phyloP scores from a whole-genome alignment of 164 flowering plant species.

The Aristolochia californica region DNA sequence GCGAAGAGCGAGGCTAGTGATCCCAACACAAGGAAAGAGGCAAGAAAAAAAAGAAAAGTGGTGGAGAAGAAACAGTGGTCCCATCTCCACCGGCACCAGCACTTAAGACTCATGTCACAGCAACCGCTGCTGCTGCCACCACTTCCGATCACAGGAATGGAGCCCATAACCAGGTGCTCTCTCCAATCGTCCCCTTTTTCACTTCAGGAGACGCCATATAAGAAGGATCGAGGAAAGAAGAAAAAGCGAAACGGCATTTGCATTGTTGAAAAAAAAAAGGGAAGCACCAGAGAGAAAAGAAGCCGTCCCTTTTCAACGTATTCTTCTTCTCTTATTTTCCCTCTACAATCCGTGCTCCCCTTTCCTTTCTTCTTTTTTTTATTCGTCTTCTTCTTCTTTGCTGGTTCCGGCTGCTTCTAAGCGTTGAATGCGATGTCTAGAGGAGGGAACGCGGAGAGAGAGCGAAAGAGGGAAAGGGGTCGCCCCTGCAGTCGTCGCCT shows the following conservation, averaged over 20 bases:
- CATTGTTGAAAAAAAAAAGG: not conserved
- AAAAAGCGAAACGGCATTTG: not conserved
- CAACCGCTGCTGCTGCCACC: constrained; percentile 10
- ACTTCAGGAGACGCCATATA: too few relatives aligned
- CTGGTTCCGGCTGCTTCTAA: too few relatives aligned
- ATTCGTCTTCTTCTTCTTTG: too few relatives aligned
- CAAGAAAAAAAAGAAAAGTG: constrained; percentile 27
- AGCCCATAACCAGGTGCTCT: constrained; percentile 4
- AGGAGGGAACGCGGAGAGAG: not conserved
- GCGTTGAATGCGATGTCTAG: not conserved
- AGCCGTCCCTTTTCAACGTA: not conserved
- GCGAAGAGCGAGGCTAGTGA: constrained; percentile 32
- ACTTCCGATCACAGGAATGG: constrained; percentile 1
- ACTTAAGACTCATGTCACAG: constrained; percentile 31
- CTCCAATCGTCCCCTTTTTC: not conserved
- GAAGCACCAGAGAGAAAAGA: not conserved
- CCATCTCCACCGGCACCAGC: constrained; percentile 42
- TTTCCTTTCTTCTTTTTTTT: too few relatives aligned
- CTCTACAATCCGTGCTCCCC: too few relatives aligned
- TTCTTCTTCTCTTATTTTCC: too few relatives aligned
- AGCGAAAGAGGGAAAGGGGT: not conserved
- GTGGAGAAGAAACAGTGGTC: constrained; percentile 24
- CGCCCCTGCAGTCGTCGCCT: too few relatives aligned
- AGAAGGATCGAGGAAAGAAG: too few relatives aligned
- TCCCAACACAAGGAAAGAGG: constrained; percentile 24